Evolutionary conservation across 169 alveolate genomes (phyloP), one percentile per base, ranked within the genome.

Genomic region (Eimeria praecox): DNA sequence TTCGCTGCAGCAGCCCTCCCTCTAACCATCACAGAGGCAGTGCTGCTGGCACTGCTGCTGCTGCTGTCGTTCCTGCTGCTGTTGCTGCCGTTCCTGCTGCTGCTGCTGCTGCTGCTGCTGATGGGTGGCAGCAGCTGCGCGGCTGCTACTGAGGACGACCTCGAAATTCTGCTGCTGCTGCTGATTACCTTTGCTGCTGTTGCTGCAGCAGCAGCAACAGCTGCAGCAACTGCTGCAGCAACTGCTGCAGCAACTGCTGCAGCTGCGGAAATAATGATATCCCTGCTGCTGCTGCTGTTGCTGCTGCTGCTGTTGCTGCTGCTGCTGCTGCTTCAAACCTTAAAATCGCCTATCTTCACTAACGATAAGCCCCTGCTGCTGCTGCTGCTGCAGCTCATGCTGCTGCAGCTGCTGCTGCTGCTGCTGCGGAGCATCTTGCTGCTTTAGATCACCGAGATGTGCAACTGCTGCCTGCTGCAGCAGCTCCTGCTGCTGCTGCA

Each of bases 341-440:
- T 35, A 69, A 10, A n/a, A 33, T 46, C 87, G 12, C 24, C 87
- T 38, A 46, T 38, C 87, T 8, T 77, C 87, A 77, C 87, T 77
- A 14, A 24, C 27, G 35, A 38, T 62, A 77, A 77, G 64, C 54
- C 40, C 49, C 90, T 46, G 90, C 90, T 82, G 90, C 90, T 82
- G 52, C 66, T 46, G 90, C 1, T 82, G 90, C 90, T 82, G 73
- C 73, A 44, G 24, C 24, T 56, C 66, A 56, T 56, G 66, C 66
- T 56, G 90, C 49, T 82, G 90, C 71, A 27, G 90, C 90, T 82
- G 90, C 90, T 82, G 90, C 90, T 82, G 90, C 90, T 44, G 90
- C 35, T 49, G 73, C 90, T 82, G 90, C 90, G 20, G 73, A 14
- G 22, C 73, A 9, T 33, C 90, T 12, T 30, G n/a, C 69, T 82